phyloP scores from a whole-genome alignment of 2,329 filamentous ascomycete genomes.

The Colletotrichum noveboracense region DNA sequence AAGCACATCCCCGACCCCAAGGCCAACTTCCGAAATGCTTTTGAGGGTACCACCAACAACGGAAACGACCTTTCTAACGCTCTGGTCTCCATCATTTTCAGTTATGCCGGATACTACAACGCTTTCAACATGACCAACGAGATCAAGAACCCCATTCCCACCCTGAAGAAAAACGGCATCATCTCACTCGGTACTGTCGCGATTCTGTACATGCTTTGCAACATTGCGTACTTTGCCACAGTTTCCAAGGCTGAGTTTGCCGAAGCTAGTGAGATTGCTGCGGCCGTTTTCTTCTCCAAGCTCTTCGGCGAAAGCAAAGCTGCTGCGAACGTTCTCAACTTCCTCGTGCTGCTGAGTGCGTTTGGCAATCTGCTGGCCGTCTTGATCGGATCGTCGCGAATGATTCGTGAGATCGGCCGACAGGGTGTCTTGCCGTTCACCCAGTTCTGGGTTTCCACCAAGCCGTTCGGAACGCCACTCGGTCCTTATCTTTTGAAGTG shows the following conservation, averaged over 20 bases:
- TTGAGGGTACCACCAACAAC: constrained; percentile 37
- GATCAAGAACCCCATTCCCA: constrained; percentile 63
- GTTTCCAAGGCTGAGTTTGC: constrained; percentile 60
- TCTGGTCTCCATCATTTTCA: constrained; percentile 63
- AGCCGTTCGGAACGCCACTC: constrained; percentile 67
- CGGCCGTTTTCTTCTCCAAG: constrained; percentile 62
- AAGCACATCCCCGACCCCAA: constrained; percentile 34
- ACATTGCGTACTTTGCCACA: constrained; percentile 64
- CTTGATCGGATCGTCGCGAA: constrained; percentile 57
- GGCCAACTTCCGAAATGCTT: constrained; percentile 40
- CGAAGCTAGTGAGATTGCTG: constrained; percentile 57
- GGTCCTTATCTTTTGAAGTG: constrained; percentile 65
- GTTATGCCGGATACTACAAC: constrained; percentile 62
- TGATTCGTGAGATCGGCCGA: constrained; percentile 66
- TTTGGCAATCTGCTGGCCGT: constrained; percentile 65
- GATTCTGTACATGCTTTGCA: constrained; percentile 62
- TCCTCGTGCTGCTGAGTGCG: constrained; percentile 60
- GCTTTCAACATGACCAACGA: constrained; percentile 69
- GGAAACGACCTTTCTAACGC: constrained; percentile 48
- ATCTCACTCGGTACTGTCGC: constrained; percentile 57
- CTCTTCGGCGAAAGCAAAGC: constrained; percentile 54
- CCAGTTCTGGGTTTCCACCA: constrained; percentile 66
- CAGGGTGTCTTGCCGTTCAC: constrained; percentile 68
- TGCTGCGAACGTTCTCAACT: constrained; percentile 59
- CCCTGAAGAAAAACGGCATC: constrained; percentile 54